These are phyloP conservation scores for Leishmania lainsoni DNA, from an alignment of 208 protist genomes.

Conservation along the genomic window DNA sequence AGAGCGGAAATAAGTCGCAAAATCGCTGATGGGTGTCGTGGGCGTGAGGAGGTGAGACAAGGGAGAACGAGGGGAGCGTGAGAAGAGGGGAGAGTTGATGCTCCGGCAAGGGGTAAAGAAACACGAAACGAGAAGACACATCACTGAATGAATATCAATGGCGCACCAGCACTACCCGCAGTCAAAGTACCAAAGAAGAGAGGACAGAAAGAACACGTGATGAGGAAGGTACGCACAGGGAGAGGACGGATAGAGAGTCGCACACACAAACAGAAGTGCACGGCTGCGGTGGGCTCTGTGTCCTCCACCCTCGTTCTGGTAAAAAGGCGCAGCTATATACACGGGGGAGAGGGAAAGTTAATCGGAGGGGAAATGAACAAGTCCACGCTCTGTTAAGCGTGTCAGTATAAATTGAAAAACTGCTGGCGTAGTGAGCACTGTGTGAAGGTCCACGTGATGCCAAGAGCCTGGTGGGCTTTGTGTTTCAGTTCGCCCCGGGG, in stretches of 20 bases:
- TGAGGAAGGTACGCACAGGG: slow-evolving; percentile 5
- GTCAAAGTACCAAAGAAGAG: neutral
- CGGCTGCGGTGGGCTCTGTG: too few relatives aligned
- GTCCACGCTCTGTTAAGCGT: neutral
- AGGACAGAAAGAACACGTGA: neutral
- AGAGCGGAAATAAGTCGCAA: neutral
- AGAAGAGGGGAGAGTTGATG: neutral
- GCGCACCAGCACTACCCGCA: neutral
- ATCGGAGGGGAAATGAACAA: neutral
- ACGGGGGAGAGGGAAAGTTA: neutral
- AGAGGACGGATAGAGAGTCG: neutral
- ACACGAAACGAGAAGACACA: neutral
- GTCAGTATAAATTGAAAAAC: neutral
- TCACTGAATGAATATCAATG: neutral
- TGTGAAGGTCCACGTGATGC: neutral
- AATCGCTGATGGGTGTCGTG: neutral
- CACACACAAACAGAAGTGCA: too few relatives aligned
- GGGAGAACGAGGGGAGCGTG: neutral
- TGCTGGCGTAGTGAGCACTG: neutral
- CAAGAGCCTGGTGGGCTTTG: neutral
- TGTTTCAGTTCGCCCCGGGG: neutral
- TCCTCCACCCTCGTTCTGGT: neutral
- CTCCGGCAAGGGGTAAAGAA: neutral
- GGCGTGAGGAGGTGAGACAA: too few relatives aligned
- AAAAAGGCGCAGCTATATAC: too few relatives aligned